Evolutionary conservation across 148 eudicot genomes (phyloP), one percentile per base, ranked within the genome.

Genomic region (Agrostemma githago): DNA sequence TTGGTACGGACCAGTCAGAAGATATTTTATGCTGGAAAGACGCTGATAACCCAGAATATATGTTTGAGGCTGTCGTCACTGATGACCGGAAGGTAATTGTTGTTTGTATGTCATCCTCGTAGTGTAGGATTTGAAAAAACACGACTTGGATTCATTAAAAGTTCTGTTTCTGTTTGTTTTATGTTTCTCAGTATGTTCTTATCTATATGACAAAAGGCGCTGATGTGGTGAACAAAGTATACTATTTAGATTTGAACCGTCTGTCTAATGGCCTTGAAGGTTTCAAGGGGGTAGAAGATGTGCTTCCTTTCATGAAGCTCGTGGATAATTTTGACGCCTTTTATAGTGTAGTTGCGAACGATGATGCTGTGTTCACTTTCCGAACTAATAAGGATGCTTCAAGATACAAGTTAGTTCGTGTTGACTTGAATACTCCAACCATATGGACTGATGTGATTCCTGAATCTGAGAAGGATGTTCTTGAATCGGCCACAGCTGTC

Each of bases 1-100:
- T 95, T 77, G 98, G 98, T 54, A 91, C 98, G 8, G 85, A 90
- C 81, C 98, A 95, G 74, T 90, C 93, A 42, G 88, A 92, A 83
- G 98, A 95, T 83, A 86, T 95, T 68, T 82, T 92, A 79, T 95
- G 98, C 79, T 91, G 96, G 97, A 88, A 77, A 72, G 96, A 95
- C 85, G 88, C 90, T 20, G 92, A 86, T 44, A 89, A 91, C 74
- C 97, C 98, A 6, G 90, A 85, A 61, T 87, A 87, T 80, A 39
- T 76, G 21, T 83, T 84, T 78, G 68, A 74, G 12, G 92, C 90
- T 64, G 79, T 69, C n/a, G 87, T 95, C 66, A 90, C 93, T 17
- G 92, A 92, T 72, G 98, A 95, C 81, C 96, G 98, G 51, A 95
- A 95, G 98, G 97, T 91, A 71, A 43, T 84, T 81, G 64, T 65